Percentiles rank a stretch among this genome's conserved stretches.
These are phyloP conservation scores for Cercospora sp. DNA, from an alignment of 2,329 filamentous ascomycete genomes.

Conservation along the genomic window DNA sequence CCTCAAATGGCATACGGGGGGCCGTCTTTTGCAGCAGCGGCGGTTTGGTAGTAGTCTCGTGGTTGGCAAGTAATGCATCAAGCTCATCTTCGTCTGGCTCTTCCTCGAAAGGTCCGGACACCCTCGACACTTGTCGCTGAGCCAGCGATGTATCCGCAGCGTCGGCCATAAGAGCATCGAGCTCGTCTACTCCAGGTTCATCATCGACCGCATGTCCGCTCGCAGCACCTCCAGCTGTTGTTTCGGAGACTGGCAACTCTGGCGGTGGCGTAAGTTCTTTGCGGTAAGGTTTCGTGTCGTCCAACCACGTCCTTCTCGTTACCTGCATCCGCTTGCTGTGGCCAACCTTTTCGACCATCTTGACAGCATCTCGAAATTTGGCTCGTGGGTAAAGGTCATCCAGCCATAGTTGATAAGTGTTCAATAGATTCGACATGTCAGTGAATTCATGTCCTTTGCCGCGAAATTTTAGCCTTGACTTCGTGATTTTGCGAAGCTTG, in stretches of 20 bases:
- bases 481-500: conserved; percentile 71
- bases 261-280: conserved; percentile 23
- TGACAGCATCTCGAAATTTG: conserved; percentile 84
- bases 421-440: conserved; percentile 77
- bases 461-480: conserved; percentile 72
- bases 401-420: conserved; percentile 94
- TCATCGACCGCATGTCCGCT: conserved; percentile 8
- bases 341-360: conserved; percentile 90
- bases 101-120: conserved; percentile 29
- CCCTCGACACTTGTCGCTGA: conserved; percentile 16
- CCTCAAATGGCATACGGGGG: conserved; percentile 19
- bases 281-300: conserved; percentile 63
- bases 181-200: conserved; percentile 32
- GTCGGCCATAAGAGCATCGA: conserved; percentile 33
- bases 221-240: background rate
- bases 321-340: conserved; percentile 77
- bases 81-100: conserved; percentile 23
- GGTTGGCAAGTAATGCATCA: conserved; percentile 9
- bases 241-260: conserved; percentile 17
- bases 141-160: conserved; percentile 6
- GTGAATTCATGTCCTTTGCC: conserved; percentile 96
- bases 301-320: conserved; percentile 79
- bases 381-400: conserved; percentile 95
- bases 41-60: background rate
- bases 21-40: conserved; percentile 25